phyloP scores from a whole-genome alignment of 345 rosid species.

The Syzygium aromaticum region DNA sequence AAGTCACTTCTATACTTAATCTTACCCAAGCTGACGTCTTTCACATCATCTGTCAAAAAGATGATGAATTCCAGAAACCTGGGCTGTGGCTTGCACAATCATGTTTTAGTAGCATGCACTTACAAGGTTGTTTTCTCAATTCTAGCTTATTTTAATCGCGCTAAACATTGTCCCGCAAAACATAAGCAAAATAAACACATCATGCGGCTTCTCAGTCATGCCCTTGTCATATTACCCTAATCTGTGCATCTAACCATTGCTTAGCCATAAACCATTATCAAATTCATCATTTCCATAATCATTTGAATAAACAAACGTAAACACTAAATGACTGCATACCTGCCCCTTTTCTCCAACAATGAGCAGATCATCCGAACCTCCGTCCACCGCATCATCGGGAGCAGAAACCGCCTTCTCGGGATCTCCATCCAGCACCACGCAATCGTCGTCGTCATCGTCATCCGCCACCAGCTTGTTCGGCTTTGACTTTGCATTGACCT shows the following conservation, averaged over 20 bases:
- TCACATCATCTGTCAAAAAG: background rate
- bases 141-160: background rate
- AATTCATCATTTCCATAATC: background rate
- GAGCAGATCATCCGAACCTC: slow-evolving; percentile 32
- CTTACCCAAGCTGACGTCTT: background rate
- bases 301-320: background rate
- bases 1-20: background rate
- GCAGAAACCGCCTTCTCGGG: slow-evolving; percentile 33
- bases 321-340: slow-evolving; percentile 9
- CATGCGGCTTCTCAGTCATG: background rate
- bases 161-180: background rate
- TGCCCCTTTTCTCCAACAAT: slow-evolving; percentile 41
- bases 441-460: slow-evolving; percentile 38
- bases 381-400: slow-evolving; percentile 4
- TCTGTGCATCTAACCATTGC: background rate
- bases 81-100: background rate
- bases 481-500: slow-evolving; percentile 25
- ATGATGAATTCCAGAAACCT: background rate
- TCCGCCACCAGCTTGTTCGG: slow-evolving; percentile 1
- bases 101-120: background rate
- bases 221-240: background rate
- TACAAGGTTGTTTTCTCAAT: background rate
- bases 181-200: background rate
- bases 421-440: slow-evolving; percentile 48
- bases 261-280: background rate